Percentiles rank a stretch among this genome's conserved stretches.
Evolutionary conservation across 306 rosid species (phyloP).

Genomic region (Citrullus amarus): DNA sequence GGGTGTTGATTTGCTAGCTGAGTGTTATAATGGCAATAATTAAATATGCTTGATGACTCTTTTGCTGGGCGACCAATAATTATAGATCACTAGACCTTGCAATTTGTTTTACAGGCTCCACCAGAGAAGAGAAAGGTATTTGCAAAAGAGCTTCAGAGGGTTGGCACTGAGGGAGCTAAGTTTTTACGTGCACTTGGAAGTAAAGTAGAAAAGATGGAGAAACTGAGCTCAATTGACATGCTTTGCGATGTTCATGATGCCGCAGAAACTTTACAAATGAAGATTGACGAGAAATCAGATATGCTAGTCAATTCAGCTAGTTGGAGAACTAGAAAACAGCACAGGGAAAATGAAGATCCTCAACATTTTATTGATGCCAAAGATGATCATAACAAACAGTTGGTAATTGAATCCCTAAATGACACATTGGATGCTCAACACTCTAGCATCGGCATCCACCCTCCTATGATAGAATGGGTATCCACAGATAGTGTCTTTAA

Average conservation of each 20-base stretch:
- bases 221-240: slow-evolving; percentile 47
- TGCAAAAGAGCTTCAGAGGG: slow-evolving; percentile 55
- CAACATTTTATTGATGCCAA: slow-evolving; percentile 39
- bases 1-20: neutral
- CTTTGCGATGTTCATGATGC: slow-evolving; percentile 73
- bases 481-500: slow-evolving; percentile 24
- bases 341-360: slow-evolving; percentile 24
- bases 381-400: slow-evolving; percentile 15
- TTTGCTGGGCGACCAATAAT: neutral
- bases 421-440: slow-evolving; percentile 30
- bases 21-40: neutral
- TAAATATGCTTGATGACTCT: neutral
- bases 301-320: slow-evolving; percentile 62
- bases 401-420: slow-evolving; percentile 23
- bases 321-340: slow-evolving; percentile 68
- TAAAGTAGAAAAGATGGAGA: slow-evolving; percentile 77
- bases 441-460: slow-evolving; percentile 27
- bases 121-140: slow-evolving; percentile 77
- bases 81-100: neutral
- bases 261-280: slow-evolving; percentile 75
- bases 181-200: slow-evolving; percentile 65
- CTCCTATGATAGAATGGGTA: slow-evolving; percentile 19
- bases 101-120: slow-evolving; percentile 47
- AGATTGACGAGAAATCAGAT: slow-evolving; percentile 63
- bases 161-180: slow-evolving; percentile 65